These are phyloP conservation scores for Neurospora sp. DNA, from an alignment of 495 filamentous ascomycete species.

Conservation along the genomic window DNA sequence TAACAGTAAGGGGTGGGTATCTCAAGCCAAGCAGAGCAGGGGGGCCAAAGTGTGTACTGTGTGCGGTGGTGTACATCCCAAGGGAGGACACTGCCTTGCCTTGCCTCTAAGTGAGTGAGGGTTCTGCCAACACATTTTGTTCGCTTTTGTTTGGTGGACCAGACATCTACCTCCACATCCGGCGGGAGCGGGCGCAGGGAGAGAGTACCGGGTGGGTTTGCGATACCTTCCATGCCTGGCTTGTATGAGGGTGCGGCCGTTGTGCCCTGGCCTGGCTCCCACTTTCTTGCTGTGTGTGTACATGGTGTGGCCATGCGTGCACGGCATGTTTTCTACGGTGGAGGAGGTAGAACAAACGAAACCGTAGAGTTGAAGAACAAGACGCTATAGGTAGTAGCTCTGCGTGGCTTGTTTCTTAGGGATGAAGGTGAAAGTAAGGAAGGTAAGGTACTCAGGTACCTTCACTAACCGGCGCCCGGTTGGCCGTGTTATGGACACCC, in stretches of 20 bases:
- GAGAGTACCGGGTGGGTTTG: slow-evolving; percentile 6
- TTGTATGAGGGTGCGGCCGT: slow-evolving; percentile 2
- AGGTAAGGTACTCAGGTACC: background rate
- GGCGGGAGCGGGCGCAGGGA: slow-evolving; percentile 4
- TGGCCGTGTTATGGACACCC: background rate
- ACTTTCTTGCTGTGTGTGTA: background rate
- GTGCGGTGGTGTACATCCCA: background rate
- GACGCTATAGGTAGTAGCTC: background rate
- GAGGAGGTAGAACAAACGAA: slow-evolving; percentile 8
- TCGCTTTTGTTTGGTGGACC: slow-evolving; percentile 12
- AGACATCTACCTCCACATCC: slow-evolving; percentile 7
- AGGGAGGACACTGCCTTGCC: background rate
- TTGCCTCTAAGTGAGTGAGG: background rate
- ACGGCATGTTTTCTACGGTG: slow-evolving; percentile 3
- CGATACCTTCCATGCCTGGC: slow-evolving; percentile 6
- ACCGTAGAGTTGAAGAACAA: background rate
- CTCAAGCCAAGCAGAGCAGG: background rate
- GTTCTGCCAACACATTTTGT: slow-evolving; percentile 14
- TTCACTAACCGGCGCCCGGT: background rate
- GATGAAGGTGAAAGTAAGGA: background rate
- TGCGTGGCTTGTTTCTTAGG: background rate
- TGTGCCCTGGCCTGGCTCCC: background rate
- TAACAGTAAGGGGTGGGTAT: background rate
- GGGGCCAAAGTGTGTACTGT: background rate
- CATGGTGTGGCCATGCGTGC: slow-evolving; percentile 4